Evolutionary conservation across 2,329 filamentous ascomycete species (phyloP).

Genomic region (Alternaria tenuissima): DNA sequence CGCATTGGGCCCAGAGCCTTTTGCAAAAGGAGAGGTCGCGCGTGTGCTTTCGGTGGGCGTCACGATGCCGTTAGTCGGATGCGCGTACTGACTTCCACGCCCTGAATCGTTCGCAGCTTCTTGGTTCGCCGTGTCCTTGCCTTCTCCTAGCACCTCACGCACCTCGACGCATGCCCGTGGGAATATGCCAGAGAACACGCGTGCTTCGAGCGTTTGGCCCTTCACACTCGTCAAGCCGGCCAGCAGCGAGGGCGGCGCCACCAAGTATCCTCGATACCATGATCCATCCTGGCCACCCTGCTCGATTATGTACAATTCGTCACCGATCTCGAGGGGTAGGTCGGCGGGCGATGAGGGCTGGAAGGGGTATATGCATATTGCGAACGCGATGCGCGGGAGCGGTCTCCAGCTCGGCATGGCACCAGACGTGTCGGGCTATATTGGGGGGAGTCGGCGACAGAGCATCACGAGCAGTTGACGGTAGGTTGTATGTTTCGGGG

Average conservation of each 20-base stretch:
- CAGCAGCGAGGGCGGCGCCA: constrained; percentile 91
- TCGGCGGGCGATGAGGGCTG: constrained; percentile 85
- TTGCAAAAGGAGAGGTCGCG: constrained; percentile 36
- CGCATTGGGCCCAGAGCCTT: constrained; percentile 20
- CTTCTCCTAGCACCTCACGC: constrained; percentile 82
- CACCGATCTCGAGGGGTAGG: constrained; percentile 94
- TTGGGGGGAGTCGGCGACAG: constrained; percentile 33
- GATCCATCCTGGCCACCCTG: constrained; percentile 84
- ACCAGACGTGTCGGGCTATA: constrained; percentile 42
- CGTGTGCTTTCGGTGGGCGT: constrained; percentile 50
- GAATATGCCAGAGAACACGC: constrained; percentile 99
- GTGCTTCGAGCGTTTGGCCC: constrained; percentile 91
- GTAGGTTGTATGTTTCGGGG: neutral
- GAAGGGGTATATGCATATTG: constrained; percentile 95
- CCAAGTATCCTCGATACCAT: constrained; percentile 95
- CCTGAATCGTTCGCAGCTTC: constrained; percentile 29
- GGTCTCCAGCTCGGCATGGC: constrained; percentile 79
- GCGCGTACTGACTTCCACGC: constrained; percentile 31
- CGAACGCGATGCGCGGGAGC: constrained; percentile 95
- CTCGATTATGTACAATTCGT: constrained; percentile 98
- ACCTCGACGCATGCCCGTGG: constrained; percentile 94
- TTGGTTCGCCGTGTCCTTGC: constrained; percentile 31
- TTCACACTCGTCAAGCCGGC: constrained; percentile 89
- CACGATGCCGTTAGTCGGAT: constrained; percentile 47
- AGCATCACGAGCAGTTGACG: constrained; percentile 42